Conservation (phyloP, 352 stramenopile species). For the Pilasporangium apinafurcum region DNA sequence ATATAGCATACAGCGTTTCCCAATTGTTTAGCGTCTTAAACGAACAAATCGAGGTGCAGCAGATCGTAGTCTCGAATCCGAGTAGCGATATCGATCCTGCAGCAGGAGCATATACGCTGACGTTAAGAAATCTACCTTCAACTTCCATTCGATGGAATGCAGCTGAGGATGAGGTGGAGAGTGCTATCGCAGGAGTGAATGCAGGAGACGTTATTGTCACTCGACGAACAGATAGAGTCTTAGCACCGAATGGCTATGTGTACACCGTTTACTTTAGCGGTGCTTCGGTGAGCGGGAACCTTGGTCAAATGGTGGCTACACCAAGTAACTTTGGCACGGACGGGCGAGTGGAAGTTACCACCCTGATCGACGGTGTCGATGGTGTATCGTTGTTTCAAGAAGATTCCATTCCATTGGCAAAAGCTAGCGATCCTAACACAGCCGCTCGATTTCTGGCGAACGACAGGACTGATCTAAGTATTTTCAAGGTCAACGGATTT, state of each 20-base stretch:
- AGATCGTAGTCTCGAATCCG: slow-evolving; percentile 42
- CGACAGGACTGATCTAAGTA: slow-evolving; percentile 20
- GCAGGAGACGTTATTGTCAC: slow-evolving; percentile 46
- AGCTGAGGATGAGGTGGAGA: slow-evolving; percentile 32
- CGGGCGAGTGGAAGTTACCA: slow-evolving; percentile 22
- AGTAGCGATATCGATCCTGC: slow-evolving; percentile 25
- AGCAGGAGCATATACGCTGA: slow-evolving; percentile 31
- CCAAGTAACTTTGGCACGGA: slow-evolving; percentile 19
- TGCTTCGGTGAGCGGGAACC: slow-evolving; percentile 24
- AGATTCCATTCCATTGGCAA: slow-evolving; percentile 49
- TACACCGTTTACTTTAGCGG: slow-evolving; percentile 79
- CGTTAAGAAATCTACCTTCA: slow-evolving; percentile 21
- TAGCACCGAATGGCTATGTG: slow-evolving; percentile 49
- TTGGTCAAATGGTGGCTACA: slow-evolving; percentile 15
- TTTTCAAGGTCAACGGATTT: slow-evolving; percentile 79
- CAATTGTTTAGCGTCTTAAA: slow-evolving; percentile 69
- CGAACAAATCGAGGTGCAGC: slow-evolving; percentile 67
- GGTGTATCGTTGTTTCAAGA: slow-evolving; percentile 17
- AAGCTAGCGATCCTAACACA: slow-evolving; percentile 11
- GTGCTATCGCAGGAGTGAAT: slow-evolving; percentile 3
- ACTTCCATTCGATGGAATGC: slow-evolving; percentile 52
- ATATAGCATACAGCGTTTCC: slow-evolving; percentile 47
- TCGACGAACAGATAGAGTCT: slow-evolving; percentile 22
- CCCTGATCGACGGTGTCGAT: slow-evolving; percentile 21
- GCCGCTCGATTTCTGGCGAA: slow-evolving; percentile 28